phyloP scores from a whole-genome alignment of 1,284 basidiomycete species.

The Prillingera fragicola region DNA sequence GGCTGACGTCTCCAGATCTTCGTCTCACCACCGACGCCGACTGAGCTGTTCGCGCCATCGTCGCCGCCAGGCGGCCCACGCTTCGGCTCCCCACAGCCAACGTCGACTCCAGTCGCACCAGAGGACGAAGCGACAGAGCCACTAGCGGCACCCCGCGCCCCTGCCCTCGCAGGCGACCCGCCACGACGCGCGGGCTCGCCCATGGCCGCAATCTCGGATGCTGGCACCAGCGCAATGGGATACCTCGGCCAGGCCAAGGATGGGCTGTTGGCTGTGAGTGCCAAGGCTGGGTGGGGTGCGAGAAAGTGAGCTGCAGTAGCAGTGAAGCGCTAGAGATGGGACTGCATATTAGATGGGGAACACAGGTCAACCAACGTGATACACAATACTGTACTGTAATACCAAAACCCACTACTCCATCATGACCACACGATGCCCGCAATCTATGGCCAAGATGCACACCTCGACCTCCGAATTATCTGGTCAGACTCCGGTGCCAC shows the following conservation, averaged over 20 bases:
- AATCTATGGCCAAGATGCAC: no score
- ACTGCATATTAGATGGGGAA: no score
- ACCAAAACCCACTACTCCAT: no score
- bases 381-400: no score
- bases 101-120: constrained; percentile 3
- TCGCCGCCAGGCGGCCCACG: constrained; percentile 28
- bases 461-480: no score
- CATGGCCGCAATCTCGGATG: constrained; percentile 3
- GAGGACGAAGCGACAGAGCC: constrained; percentile 13
- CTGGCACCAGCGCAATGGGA: constrained; percentile 22
- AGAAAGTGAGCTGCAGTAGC: no score
- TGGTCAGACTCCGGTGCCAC: no score
- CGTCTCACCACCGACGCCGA: constrained; percentile 36
- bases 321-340: no score
- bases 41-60: constrained; percentile 37
- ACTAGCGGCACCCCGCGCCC: constrained; percentile 4
- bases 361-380: no score
- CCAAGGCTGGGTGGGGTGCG: constrained; percentile 37
- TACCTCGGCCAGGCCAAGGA: constrained; percentile 46
- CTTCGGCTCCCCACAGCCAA: constrained; percentile 30
- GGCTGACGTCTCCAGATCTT: constrained; percentile 33
- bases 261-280: constrained; percentile 35
- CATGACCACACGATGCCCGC: no score
- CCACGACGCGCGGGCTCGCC: constrained; percentile 4
- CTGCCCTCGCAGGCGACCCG: background rate